Evolutionary conservation across 345 rosid genomes (phyloP).

Genomic region (Lepidium aucheri): DNA sequence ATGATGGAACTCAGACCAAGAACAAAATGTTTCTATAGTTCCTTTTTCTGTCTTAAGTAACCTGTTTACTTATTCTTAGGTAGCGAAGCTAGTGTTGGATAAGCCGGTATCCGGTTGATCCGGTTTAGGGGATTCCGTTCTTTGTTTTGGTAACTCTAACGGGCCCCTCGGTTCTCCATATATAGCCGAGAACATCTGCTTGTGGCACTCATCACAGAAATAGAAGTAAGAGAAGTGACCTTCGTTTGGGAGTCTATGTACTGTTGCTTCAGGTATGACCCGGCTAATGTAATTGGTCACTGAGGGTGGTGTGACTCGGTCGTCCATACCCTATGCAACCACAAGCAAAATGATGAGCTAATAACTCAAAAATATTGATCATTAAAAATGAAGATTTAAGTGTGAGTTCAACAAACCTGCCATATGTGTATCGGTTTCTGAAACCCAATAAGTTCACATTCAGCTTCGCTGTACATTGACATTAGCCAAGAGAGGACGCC

Average conservation of each 20-base stretch:
- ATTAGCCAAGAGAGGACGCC: slow-evolving; percentile 76
- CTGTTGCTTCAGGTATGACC: slow-evolving; percentile 55
- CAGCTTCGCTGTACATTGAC: slow-evolving; percentile 63
- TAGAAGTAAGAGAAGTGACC: slow-evolving; percentile 83
- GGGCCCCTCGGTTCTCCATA: slow-evolving; percentile 67
- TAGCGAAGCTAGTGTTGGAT: background rate
- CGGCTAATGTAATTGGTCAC: slow-evolving; percentile 60
- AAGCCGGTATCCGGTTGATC: background rate
- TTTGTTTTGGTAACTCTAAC: slow-evolving; percentile 28
- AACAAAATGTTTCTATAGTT: slow-evolving; percentile 13
- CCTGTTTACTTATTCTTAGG: slow-evolving; percentile 26
- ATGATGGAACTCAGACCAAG: slow-evolving; percentile 1
- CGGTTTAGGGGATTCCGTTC: slow-evolving; percentile 10
- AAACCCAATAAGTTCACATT: slow-evolving; percentile 71
- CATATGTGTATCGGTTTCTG: slow-evolving; percentile 77
- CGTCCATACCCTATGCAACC: slow-evolving; percentile 67
- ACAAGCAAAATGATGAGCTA: slow-evolving; percentile 1
- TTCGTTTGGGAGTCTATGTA: slow-evolving; percentile 65
- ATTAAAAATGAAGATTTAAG: background rate
- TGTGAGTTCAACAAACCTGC: slow-evolving; percentile 61
- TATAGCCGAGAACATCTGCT: slow-evolving; percentile 55
- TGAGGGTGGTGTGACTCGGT: slow-evolving; percentile 56
- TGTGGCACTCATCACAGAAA: slow-evolving; percentile 77
- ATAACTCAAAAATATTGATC: background rate
- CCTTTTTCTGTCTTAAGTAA: background rate